These are phyloP conservation scores for Leccinum pallidistipes DNA, from an alignment of 1,284 basidiomycete species.

Conservation along the genomic window DNA sequence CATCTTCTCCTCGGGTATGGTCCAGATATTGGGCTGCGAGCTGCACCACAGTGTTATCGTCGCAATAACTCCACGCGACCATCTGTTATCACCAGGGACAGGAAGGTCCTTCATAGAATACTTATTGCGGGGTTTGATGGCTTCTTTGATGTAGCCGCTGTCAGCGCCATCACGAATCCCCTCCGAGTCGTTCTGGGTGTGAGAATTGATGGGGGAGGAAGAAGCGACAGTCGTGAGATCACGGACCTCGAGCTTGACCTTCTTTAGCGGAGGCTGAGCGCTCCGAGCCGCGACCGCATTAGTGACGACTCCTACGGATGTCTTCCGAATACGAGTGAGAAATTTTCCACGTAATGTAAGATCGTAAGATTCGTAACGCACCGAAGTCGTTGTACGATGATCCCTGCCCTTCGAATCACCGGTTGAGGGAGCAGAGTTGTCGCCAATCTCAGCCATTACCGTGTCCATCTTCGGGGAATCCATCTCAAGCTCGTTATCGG, in stretches of 20 bases:
- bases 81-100: not conserved
- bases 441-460: not conserved
- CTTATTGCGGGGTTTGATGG: not conserved
- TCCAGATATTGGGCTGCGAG: not conserved
- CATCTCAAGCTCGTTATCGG: not conserved
- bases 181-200: not conserved
- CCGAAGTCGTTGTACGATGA: too few species aligned
- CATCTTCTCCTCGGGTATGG: not conserved
- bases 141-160: not conserved
- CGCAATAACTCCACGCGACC: not conserved
- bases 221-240: not conserved
- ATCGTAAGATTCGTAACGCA: too few species aligned
- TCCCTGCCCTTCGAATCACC: not conserved
- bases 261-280: not conserved
- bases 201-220: not conserved
- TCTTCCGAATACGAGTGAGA: not conserved
- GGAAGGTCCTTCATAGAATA: slow-evolving; percentile 4
- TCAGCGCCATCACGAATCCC: not conserved
- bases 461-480: too few species aligned
- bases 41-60: not conserved
- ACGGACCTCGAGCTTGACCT: not conserved
- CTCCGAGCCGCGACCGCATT: not conserved
- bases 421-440: not conserved
- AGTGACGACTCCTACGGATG: not conserved
- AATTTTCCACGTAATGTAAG: not conserved